phyloP scores from a whole-genome alignment of 225 moss, liverwort and hornwort genomes.

The Pleurozium schreberi region DNA sequence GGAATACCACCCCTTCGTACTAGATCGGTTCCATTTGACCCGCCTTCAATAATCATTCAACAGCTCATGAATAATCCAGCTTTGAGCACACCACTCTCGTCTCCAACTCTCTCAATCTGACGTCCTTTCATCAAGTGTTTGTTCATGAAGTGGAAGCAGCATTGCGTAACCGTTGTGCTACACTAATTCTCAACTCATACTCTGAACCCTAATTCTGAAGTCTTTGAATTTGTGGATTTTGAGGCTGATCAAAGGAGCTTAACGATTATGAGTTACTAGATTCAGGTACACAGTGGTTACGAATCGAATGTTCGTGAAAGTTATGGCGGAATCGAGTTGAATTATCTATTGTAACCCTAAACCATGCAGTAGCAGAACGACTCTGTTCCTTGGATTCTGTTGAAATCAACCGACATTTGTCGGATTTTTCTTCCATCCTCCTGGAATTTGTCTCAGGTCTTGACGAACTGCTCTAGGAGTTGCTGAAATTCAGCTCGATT shows the following conservation, averaged over 20 bases:
- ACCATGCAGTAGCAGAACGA: background rate
- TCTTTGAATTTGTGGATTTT: background rate
- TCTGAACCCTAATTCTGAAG: background rate
- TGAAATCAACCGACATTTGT: background rate
- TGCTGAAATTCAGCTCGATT: background rate
- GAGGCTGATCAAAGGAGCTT: background rate
- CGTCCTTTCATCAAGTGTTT: background rate
- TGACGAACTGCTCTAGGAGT: background rate
- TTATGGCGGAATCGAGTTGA: background rate
- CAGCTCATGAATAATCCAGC: background rate
- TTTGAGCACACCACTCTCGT: background rate
- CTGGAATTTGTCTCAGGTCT: background rate
- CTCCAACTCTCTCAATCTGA: background rate
- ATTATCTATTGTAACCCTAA: background rate
- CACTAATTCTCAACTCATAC: background rate
- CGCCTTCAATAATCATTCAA: conserved; percentile 2
- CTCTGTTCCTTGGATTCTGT: background rate
- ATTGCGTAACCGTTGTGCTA: background rate
- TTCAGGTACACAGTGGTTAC: background rate
- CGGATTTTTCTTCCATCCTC: background rate
- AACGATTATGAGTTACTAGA: background rate
- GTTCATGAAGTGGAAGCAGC: background rate
- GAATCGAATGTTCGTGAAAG: background rate
- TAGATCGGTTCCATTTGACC: background rate
- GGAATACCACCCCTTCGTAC: background rate